Evolutionary conservation across 2,329 filamentous ascomycete species (phyloP), one percentile per base, ranked within the genome.

Genomic region (Exutisphaerella laricina): DNA sequence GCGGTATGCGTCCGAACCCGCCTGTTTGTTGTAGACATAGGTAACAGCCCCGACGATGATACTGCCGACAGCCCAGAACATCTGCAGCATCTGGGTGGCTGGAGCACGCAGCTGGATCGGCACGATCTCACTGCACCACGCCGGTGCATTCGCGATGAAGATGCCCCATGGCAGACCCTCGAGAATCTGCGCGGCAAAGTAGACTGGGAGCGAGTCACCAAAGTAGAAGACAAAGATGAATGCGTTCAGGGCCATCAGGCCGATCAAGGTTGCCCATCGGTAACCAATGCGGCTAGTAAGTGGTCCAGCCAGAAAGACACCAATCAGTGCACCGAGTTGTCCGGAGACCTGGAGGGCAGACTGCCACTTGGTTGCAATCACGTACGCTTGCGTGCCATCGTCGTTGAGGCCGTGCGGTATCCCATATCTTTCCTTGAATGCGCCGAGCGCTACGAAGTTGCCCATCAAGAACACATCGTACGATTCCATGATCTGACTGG

Each of bases 81-180:
- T 80, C 64, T 82, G 78, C 61, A 82, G 54, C 72, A 77, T 81
- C 62, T 77, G 73, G 2, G 78, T 82, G 4, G 70, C 71, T 14
- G 76, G 72, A 40, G 73, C 78, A 59, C 78, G 65, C 41, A 82
- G 62, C 56, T 66, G 65, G 39, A 82, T 70, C 1, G 78, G 78
- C 2, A 79, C 75, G 43, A 82, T 78, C 59, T 82, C 79, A 55
- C 64, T 65, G 61, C 72, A 77, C 66, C 81, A 82, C 5, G 79
- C 78, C 1, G 79, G 79, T 4, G 78, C 72, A 58, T 80, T 80
- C 58, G 78, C 77, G 52, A 80, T 79, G 61, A 82, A 82, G 55
- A 82, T 73, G 18, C 79, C 79, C 79, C 79, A 82, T 2, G 79
- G 79, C 4, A 82, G 57, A 47, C 79, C 79, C 60, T 80, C 77